Conservation (phyloP, 2,329 filamentous ascomycete genomes). For the Coleophoma eucalyptorum region DNA sequence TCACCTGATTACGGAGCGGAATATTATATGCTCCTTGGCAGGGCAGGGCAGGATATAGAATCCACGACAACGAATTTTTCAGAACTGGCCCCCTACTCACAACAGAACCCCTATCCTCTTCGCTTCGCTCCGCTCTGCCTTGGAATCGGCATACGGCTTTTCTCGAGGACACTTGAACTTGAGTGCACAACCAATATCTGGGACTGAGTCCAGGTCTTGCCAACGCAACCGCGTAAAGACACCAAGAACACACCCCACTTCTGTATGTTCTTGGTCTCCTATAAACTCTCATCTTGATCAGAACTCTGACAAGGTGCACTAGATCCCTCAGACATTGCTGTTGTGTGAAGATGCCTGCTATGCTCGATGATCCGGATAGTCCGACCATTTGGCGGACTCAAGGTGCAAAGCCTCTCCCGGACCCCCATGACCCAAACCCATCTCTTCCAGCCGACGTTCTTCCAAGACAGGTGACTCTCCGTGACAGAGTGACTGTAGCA, state of each 20-base stretch:
- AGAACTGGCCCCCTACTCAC: constrained; percentile 1
- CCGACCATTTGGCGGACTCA: constrained; percentile 51
- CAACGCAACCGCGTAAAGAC: too few species aligned
- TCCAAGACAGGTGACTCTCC: constrained; percentile 59
- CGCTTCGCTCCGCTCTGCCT: not conserved
- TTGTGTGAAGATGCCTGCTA: constrained; percentile 47
- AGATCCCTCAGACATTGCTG: not conserved
- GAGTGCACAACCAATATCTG: too few species aligned
- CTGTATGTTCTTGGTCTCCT: too few species aligned
- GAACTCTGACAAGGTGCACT: too few species aligned
- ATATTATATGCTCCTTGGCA: too few species aligned
- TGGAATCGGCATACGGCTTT: too few species aligned
- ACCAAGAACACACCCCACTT: too few species aligned
- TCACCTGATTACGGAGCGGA: too few species aligned
- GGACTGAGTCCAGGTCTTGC: too few species aligned
- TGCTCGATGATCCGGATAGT: constrained; percentile 56
- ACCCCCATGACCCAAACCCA: constrained; percentile 45
- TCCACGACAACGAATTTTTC: not conserved
- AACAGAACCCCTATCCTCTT: not conserved
- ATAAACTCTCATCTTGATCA: too few species aligned
- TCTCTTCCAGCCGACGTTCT: constrained; percentile 37
- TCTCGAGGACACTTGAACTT: too few species aligned
- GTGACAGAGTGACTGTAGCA: constrained; percentile 63
- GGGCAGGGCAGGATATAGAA: too few species aligned
- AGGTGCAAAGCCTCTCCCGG: constrained; percentile 47